phyloP scores from a whole-genome alignment of 306 rosid species.

The Cucumis hystrix region DNA sequence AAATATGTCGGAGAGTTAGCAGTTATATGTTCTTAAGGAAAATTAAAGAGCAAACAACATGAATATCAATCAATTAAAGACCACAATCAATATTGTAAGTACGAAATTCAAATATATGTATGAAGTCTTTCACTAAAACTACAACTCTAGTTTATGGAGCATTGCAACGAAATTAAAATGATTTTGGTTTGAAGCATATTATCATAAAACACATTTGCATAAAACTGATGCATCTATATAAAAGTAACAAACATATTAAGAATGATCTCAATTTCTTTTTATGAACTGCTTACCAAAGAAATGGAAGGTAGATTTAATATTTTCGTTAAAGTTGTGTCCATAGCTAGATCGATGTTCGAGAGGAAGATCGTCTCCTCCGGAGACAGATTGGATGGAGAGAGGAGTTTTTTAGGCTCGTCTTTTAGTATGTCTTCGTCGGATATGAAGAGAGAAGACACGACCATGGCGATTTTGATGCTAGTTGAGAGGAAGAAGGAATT shows the following conservation, averaged over 20 bases:
- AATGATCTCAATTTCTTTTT: neutral
- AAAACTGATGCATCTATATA: neutral
- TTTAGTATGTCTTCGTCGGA: too few relatives aligned
- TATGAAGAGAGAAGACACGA: too few relatives aligned
- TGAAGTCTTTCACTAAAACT: neutral
- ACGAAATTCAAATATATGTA: neutral
- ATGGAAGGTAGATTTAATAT: slow-evolving; percentile 62
- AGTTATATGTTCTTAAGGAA: neutral
- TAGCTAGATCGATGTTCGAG: too few relatives aligned
- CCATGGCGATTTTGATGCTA: too few relatives aligned
- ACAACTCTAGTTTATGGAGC: neutral
- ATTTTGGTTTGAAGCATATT: neutral
- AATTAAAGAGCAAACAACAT: neutral
- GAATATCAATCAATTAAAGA: neutral
- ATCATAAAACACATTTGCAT: neutral
- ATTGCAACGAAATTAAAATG: neutral
- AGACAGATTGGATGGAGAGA: too few relatives aligned
- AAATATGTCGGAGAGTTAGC: neutral
- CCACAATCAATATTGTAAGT: neutral
- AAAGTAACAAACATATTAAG: neutral
- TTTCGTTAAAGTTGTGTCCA: slow-evolving; percentile 55
- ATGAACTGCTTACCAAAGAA: slow-evolving; percentile 54
- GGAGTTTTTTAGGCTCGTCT: too few relatives aligned
- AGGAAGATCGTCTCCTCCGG: too few relatives aligned
- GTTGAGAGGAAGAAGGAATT: too few relatives aligned